phyloP scores from a whole-genome alignment of 129 eudicot species.

The Rutidosis leptorrhynchoides region DNA sequence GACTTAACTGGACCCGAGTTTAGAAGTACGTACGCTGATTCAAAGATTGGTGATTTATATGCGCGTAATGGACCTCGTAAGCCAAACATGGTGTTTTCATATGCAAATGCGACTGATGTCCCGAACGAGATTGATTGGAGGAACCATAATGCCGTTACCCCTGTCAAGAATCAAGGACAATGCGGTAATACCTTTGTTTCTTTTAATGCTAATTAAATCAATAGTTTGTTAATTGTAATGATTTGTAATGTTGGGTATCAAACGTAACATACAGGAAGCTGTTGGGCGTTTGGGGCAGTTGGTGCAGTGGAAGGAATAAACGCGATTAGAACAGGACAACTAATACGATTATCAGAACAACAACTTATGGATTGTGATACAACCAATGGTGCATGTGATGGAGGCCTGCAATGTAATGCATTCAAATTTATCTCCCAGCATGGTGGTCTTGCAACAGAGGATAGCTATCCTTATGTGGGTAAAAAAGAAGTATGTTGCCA shows the following conservation, averaged over 20 bases:
- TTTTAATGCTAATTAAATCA: not conserved
- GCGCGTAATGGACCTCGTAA: conserved; percentile 33
- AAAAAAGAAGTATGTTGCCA: not conserved
- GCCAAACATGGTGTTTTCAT: conserved; percentile 17
- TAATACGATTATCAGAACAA: conserved; percentile 72
- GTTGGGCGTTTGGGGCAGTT: conserved; percentile 88
- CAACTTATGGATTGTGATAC: conserved; percentile 84
- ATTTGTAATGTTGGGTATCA: not conserved
- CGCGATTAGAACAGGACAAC: conserved; percentile 56
- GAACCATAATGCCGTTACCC: conserved; percentile 42
- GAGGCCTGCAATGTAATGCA: conserved; percentile 77
- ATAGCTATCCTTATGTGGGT: conserved; percentile 66
- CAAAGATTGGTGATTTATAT: conserved; percentile 33
- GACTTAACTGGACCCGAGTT: conserved; percentile 67
- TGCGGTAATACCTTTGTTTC: conserved; percentile 37
- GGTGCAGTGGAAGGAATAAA: conserved; percentile 77
- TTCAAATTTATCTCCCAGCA: conserved; percentile 50
- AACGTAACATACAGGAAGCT: conserved; percentile 52
- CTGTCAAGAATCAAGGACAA: conserved; percentile 60
- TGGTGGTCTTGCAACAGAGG: conserved; percentile 72
- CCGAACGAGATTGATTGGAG: conserved; percentile 69
- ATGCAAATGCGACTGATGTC: conserved; percentile 28
- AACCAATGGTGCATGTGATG: conserved; percentile 59
- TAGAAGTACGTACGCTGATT: conserved; percentile 40
- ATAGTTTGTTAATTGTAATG: not conserved